Evolutionary conservation across 2,329 filamentous ascomycete species (phyloP), one percentile per base, ranked within the genome.

Genomic region (Rutstroemia sp.): DNA sequence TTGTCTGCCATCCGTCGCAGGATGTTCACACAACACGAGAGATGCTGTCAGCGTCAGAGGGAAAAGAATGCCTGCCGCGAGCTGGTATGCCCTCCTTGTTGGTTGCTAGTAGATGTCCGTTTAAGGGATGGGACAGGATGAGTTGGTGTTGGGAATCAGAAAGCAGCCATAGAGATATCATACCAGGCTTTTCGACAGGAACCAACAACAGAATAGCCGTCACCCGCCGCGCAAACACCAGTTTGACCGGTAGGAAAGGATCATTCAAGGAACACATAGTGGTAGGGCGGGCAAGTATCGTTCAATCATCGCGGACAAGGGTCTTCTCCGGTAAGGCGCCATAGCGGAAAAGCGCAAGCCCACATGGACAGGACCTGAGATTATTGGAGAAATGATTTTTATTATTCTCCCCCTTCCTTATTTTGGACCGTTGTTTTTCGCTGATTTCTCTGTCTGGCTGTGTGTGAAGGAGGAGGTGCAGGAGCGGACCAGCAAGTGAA

Each of bases 1-100:
- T 67, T 66, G 65, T 63, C 63, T 65, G 66, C 50, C 47, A 19
- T 55, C 53, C 47, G 39, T 55, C 46, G 59, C 60, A 62, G 59
- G 62, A 62, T 59, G 61, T 57, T 49, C 45, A 54, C 52, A 54
- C 52, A 50, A 56, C 49, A 49, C 34, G 37, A 54, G 39, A 34
- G 30, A 34, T 9, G 30, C 30, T 34, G 25, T 45, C 49, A 54
- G 44, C 23, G 52, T 50, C 57, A 58, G 21, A 62, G 49, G 49
- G 55, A 54, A 41, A 25, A 14, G 19, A 34, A 55, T 59, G 59
- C 60, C 61, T 61, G 63, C 53, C 60, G 54, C 52, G 57, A 58
- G 56, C 58, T 56, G 63, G 60, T 56, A 54, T 61, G 61, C 55
- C 52, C 60, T 56, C 57, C 58, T 63, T 67, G 63, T 65, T 61